phyloP scores from a whole-genome alignment of 345 rosid species.

The Erucastrum elatum region DNA sequence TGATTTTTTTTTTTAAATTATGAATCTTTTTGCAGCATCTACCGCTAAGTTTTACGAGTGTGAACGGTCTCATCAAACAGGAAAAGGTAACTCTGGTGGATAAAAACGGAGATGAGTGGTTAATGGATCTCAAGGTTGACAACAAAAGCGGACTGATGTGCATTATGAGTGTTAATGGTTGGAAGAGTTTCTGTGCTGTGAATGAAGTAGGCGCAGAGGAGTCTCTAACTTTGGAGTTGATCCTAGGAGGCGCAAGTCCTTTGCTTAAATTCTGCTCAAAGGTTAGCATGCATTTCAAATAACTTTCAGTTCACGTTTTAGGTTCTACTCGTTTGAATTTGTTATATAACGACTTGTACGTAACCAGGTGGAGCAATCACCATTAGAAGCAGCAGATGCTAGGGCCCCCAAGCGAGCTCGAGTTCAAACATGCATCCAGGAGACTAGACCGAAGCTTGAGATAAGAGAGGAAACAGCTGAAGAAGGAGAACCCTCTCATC shows the following conservation, averaged over 20 bases:
- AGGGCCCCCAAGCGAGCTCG: slow-evolving; percentile 5
- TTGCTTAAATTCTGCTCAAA: slow-evolving; percentile 22
- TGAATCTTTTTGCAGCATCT: slow-evolving; percentile 19
- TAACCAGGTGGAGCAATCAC: slow-evolving; percentile 7
- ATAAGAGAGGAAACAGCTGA: neutral
- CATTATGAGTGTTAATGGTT: neutral
- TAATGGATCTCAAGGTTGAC: neutral
- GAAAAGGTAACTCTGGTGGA: slow-evolving; percentile 13
- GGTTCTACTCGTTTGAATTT: neutral
- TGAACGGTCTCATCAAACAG: neutral
- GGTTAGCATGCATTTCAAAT: neutral
- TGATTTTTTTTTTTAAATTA: neutral
- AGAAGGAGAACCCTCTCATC: slow-evolving; percentile 6
- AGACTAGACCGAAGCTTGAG: neutral
- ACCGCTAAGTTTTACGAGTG: slow-evolving; percentile 2
- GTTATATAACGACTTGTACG: neutral
- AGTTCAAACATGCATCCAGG: neutral
- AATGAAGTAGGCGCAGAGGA: slow-evolving; percentile 6
- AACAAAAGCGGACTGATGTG: neutral
- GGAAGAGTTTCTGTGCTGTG: slow-evolving; percentile 11
- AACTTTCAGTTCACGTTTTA: neutral
- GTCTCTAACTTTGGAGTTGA: slow-evolving; percentile 13
- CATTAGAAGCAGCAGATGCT: neutral
- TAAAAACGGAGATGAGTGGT: slow-evolving; percentile 18
- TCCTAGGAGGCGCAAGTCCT: neutral